Percentiles rank a stretch among this genome's conserved stretches.
These are phyloP conservation scores for Boechera stricta DNA, from an alignment of 345 rosid species.

Conservation along the genomic window DNA sequence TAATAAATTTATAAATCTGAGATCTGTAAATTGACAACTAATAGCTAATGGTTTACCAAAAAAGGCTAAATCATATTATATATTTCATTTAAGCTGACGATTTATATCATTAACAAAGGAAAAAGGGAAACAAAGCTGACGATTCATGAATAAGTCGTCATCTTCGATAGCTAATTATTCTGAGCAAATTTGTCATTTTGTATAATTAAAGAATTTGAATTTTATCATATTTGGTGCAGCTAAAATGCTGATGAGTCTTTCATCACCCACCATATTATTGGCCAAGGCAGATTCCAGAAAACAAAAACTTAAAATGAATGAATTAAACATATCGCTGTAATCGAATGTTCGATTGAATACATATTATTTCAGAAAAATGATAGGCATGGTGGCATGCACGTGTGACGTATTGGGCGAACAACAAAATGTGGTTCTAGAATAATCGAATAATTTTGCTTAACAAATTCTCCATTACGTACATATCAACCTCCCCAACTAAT, in stretches of 20 bases:
- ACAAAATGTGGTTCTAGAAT: conserved; percentile 27
- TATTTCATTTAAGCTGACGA: conserved; percentile 19
- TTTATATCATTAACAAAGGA: conserved; percentile 3
- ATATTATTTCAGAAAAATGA: background rate
- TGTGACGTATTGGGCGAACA: conserved; percentile 36
- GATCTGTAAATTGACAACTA: background rate
- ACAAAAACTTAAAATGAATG: background rate
- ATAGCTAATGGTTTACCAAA: conserved; percentile 17
- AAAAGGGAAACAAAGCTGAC: background rate
- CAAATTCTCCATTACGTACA: conserved; percentile 33
- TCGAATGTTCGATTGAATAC: conserved; percentile 13
- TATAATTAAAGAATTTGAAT: background rate
- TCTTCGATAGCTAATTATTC: conserved; percentile 26
- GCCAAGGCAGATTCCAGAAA: background rate
- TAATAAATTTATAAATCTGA: background rate
- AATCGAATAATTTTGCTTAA: conserved; percentile 41
- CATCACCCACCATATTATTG: conserved; percentile 31
- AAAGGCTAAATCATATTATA: background rate
- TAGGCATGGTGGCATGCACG: conserved; percentile 37
- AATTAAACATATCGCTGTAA: background rate
- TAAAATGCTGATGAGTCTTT: conserved; percentile 38
- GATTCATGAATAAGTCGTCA: conserved; percentile 21
- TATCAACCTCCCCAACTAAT: conserved; percentile 42
- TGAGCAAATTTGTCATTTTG: conserved; percentile 22
- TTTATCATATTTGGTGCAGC: conserved; percentile 34